Percentiles rank a stretch among this genome's conserved stretches.
Evolutionary conservation across 768 basidiomycete species (phyloP).

Genomic region (Russula earlei): DNA sequence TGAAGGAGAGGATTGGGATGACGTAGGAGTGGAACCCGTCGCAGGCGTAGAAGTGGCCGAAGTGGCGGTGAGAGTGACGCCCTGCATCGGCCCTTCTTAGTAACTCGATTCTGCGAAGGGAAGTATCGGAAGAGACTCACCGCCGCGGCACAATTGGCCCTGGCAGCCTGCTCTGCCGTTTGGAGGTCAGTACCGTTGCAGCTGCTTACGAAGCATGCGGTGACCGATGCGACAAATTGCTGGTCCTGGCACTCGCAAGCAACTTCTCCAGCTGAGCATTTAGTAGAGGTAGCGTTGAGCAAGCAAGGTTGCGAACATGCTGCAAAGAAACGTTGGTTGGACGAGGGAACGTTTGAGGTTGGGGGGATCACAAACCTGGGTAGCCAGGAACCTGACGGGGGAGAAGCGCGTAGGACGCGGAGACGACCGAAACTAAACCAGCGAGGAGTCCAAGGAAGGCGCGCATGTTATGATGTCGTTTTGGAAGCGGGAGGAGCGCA

Average conservation of each 20-base stretch:
- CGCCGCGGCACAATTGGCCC: slow-evolving; percentile 37
- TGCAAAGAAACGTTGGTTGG: slow-evolving; percentile 21
- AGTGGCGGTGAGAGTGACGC: too few relatives aligned
- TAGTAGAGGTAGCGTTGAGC: slow-evolving; percentile 31
- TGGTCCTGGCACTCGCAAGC: slow-evolving; percentile 46
- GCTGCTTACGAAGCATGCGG: slow-evolving; percentile 37
- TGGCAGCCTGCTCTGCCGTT: slow-evolving; percentile 34
- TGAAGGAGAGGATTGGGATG: too few relatives aligned
- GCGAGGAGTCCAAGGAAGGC: slow-evolving; percentile 35
- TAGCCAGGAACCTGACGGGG: slow-evolving; percentile 13
- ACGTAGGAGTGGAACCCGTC: too few relatives aligned
- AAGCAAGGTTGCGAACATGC: slow-evolving; percentile 48
- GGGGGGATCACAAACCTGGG: not conserved
- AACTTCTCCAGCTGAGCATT: slow-evolving; percentile 42
- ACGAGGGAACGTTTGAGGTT: not conserved
- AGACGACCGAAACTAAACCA: slow-evolving; percentile 32
- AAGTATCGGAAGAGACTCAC: slow-evolving; percentile 26
- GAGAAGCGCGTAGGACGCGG: slow-evolving; percentile 15
- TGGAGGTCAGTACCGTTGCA: slow-evolving; percentile 42
- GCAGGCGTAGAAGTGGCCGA: too few relatives aligned
- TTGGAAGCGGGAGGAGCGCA: not conserved
- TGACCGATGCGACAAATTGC: slow-evolving; percentile 38
- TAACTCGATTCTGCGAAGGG: too few relatives aligned
- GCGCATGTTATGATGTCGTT: slow-evolving; percentile 37
- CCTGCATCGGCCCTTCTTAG: too few relatives aligned